phyloP scores from a whole-genome alignment of 352 stramenopile genomes.

The Plasmopara viticola region DNA sequence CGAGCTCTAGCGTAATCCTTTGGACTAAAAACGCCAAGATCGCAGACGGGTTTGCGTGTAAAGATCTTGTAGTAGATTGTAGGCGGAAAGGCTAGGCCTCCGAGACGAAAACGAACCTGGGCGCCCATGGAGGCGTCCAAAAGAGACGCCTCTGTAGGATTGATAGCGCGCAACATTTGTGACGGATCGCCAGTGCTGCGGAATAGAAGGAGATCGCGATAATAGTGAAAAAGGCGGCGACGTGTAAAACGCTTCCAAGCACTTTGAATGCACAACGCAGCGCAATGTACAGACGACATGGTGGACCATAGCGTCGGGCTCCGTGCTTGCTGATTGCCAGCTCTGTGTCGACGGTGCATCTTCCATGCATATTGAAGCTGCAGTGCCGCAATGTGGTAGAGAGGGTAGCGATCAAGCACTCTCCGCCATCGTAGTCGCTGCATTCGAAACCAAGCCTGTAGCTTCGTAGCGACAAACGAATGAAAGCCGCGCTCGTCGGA shows the following conservation, averaged over 20 bases:
- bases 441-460: constrained; percentile 76
- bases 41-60: no score
- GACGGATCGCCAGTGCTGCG: constrained; percentile 66
- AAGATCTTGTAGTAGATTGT: no score
- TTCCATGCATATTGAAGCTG: no score
- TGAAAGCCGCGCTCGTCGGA: constrained; percentile 52
- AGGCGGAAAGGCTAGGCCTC: no score
- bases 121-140: no score
- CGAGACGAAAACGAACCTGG: no score
- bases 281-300: constrained; percentile 30
- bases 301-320: constrained; percentile 56
- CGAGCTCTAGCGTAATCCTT: no score
- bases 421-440: constrained; percentile 37
- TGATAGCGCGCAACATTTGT: constrained; percentile 79
- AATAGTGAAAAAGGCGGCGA: constrained; percentile 70
- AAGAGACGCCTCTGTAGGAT: constrained; percentile 68
- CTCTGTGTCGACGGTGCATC: no score
- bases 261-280: constrained; percentile 49
- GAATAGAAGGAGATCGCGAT: constrained; percentile 76
- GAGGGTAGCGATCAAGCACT: constrained; percentile 40
- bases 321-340: no score
- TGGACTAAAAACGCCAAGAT: no score
- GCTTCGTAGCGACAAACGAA: constrained; percentile 43
- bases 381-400: constrained; percentile 32
- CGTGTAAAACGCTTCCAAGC: constrained; percentile 75